Evolutionary conservation across 345 rosid genomes (phyloP).

Genomic region (Eucalyptus polybractea): DNA sequence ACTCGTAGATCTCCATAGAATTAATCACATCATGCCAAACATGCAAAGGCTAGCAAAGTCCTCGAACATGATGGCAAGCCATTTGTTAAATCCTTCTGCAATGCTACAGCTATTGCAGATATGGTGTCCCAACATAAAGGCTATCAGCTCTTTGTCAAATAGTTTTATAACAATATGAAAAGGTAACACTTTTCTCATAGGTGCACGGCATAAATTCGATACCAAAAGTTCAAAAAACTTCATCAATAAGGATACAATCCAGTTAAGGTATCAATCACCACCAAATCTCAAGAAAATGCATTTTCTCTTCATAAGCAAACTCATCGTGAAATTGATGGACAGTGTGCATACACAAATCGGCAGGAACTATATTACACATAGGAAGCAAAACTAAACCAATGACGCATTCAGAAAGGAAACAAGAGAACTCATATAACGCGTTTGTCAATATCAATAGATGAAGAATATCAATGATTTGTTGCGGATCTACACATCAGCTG

Average conservation of each 20-base stretch:
- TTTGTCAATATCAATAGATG: background rate
- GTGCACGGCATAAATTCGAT: background rate
- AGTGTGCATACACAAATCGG: background rate
- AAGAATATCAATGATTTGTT: background rate
- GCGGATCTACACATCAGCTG: background rate
- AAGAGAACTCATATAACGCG: background rate
- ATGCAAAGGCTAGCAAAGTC: background rate
- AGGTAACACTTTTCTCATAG: background rate
- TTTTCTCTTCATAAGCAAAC: background rate
- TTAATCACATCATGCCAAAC: background rate
- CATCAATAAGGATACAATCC: background rate
- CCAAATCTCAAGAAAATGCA: background rate
- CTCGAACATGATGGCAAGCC: background rate
- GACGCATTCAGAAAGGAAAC: background rate
- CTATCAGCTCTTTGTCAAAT: background rate
- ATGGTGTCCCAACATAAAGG: background rate
- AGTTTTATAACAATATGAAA: background rate
- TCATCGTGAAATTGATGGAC: background rate
- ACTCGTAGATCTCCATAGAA: background rate
- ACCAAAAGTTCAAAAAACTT: background rate
- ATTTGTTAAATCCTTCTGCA: background rate
- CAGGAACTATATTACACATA: background rate
- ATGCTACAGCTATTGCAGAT: background rate
- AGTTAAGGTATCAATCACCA: background rate
- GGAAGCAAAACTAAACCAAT: background rate